Evolutionary conservation across 2,329 filamentous ascomycete genomes (phyloP), one percentile per base, ranked within the genome.

Genomic region (Xenoacremonium recifei): DNA sequence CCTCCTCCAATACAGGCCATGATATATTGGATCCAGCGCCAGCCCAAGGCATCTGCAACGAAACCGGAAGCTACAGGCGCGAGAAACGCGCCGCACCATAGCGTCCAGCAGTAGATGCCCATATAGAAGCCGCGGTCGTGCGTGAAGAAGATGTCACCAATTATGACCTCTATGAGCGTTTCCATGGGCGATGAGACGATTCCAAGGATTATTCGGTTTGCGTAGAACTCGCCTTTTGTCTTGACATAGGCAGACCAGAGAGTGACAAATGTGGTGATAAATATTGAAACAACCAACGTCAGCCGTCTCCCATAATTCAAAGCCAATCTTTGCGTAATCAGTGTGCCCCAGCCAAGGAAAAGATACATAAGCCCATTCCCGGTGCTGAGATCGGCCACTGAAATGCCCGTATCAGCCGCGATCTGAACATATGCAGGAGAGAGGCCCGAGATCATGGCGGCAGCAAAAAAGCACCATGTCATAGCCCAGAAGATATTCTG

Each of bases 21-120:
- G 15, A 57, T 50, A 31, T 55, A 57, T 36, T 57, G 50, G 13
- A 55, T 56, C 56, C 55, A 59, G 15, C 49, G 47, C 54, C 54
- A 57, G 2, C 55, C 56, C 2, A 57, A 36, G 0, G 42, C 36
- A 16, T 50, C 39, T 0, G 55, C 55, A 10, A 58, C 49, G 19
- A 47, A 58, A 2, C 52, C 54, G 6, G 54, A 49, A 18, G 53
- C 48, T 1, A 58, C 54, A 0, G 55, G 55, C 2, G 52, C 48
- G 3, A 58, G 49, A 15, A 57, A 55, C 2, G 54, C 55, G 5
- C 49, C 50, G 5, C 52, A 52, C 54, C 52, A 58, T 2, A 58
- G 20, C 2, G 53, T 49, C 54, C 54, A 57, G 21, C 45, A 47
- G 21, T 57, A 55, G 5, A 45, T 35, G 13, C 54, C 54, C 54